Evolutionary conservation across 2,329 filamentous ascomycete genomes (phyloP).

Genomic region (Trichoderma oligosporum): DNA sequence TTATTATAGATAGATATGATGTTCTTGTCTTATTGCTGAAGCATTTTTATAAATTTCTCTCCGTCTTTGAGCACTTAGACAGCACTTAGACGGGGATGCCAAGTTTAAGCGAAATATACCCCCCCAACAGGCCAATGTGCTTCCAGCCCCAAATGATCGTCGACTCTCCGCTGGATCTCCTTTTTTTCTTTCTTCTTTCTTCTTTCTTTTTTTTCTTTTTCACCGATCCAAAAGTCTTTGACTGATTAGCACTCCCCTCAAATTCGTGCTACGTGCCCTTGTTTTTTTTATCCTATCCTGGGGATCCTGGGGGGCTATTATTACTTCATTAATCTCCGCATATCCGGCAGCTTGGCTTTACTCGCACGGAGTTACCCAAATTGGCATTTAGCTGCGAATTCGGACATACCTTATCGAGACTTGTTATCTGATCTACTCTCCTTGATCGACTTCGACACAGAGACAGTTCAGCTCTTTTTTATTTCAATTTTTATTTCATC

Average conservation of each 20-base stretch:
- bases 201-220: neutral
- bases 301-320: neutral
- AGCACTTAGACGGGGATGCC: too few relatives aligned
- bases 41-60: neutral
- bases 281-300: neutral
- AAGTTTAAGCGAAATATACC: conserved; percentile 25
- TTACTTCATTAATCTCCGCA: conserved; percentile 2
- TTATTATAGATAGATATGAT: neutral
- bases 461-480: neutral
- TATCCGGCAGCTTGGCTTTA: conserved; percentile 3
- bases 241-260: neutral
- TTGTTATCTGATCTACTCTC: neutral
- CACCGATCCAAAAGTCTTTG: neutral
- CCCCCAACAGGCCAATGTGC: neutral
- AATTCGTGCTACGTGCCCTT: neutral
- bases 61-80: neutral
- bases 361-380: conserved; percentile 16
- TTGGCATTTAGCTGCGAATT: conserved; percentile 7
- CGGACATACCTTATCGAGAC: conserved; percentile 4
- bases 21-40: neutral
- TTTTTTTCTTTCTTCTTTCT: conserved; percentile 17
- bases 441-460: neutral
- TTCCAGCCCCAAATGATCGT: conserved; percentile 16
- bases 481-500: neutral
- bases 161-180: conserved; percentile 5